Evolutionary conservation across 257 asterid genomes (phyloP), one percentile per base, ranked within the genome.

Genomic region (Lithospermum erythrorhizon): DNA sequence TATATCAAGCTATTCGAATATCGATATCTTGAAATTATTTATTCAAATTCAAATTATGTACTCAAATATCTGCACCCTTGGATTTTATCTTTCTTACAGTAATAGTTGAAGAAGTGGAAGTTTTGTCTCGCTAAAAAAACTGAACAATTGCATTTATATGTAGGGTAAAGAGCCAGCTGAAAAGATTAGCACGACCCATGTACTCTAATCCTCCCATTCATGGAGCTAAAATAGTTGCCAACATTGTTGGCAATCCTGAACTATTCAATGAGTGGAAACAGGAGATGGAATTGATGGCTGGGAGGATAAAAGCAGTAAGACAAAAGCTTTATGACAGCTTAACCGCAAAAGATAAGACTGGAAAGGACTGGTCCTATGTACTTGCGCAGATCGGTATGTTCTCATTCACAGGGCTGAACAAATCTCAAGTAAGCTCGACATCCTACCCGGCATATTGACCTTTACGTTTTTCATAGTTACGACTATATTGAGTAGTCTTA

Each of bases 151-250:
- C 19, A 20, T 58, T 13, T 60, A 32, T 32, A 20, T 71, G 74
- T 82, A 90, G 98, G 80, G 96, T 88, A 24, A 91, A 83, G 75
- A 91, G 98, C 75, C 98, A 91, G 70, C 75, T 88, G 72, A 91
- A 88, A 76, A 80, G 96, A 79, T 72, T 88, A 61, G 98, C 98
- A 25, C 82, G 98, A 24, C 96, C 98, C 62, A 91, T 91, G 97
- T 88, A 88, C 83, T 91, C 97, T 24, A 91, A 91, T 70, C 98
- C 98, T 68, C 95, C 98, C 17, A 55, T 91, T 53, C 98, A 91
- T 29, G 98, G 98, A 72, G 98, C 98, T 37, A 82, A 72, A 73
- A 84, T 91, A 67, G 98, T 91, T 58, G 94, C 98, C 61, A 84
- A 86, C 61, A 80, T 91, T 59, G 97, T 91, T 49, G 98, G 98